These are phyloP conservation scores for Trypanosoma rangeli DNA, from an alignment of 208 protist genomes.

Conservation along the genomic window DNA sequence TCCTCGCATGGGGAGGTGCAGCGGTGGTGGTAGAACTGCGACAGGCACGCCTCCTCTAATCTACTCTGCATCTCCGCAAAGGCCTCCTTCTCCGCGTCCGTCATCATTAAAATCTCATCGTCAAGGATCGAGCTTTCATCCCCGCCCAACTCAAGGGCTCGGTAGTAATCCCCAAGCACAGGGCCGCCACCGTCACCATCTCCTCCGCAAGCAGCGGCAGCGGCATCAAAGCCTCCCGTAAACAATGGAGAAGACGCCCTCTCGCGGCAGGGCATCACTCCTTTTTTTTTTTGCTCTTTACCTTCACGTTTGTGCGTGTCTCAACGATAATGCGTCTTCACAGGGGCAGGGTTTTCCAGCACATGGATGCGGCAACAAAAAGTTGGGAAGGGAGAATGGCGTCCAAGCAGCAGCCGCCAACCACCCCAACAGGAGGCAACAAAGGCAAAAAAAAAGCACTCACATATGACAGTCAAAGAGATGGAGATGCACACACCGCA, in stretches of 20 bases:
- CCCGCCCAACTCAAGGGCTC: neutral
- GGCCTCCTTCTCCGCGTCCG: conserved; percentile 18
- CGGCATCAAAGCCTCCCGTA: neutral
- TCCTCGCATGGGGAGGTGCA: neutral
- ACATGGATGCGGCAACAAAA: conserved; percentile 12
- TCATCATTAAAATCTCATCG: conserved; percentile 22
- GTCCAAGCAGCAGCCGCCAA: too few relatives aligned
- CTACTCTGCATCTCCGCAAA: conserved; percentile 17
- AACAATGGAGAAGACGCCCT: neutral
- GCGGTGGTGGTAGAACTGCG: conserved; percentile 11
- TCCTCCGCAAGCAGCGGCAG: neutral
- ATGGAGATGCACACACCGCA: too few relatives aligned
- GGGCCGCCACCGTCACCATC: neutral
- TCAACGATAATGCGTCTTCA: neutral
- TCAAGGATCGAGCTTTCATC: neutral
- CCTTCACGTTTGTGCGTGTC: neutral
- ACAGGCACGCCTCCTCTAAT: conserved; percentile 13
- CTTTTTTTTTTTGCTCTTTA: neutral
- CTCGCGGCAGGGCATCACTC: neutral
- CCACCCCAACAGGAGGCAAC: too few relatives aligned
- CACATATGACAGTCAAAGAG: too few relatives aligned
- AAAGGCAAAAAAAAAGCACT: too few relatives aligned
- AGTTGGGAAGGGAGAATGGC: conserved; percentile 23
- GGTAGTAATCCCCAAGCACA: conserved; percentile 8
- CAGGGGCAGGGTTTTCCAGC: neutral